These are phyloP conservation scores for Spathaspora girioi DNA, from an alignment of 805 yeast genomes.

Conservation along the genomic window DNA sequence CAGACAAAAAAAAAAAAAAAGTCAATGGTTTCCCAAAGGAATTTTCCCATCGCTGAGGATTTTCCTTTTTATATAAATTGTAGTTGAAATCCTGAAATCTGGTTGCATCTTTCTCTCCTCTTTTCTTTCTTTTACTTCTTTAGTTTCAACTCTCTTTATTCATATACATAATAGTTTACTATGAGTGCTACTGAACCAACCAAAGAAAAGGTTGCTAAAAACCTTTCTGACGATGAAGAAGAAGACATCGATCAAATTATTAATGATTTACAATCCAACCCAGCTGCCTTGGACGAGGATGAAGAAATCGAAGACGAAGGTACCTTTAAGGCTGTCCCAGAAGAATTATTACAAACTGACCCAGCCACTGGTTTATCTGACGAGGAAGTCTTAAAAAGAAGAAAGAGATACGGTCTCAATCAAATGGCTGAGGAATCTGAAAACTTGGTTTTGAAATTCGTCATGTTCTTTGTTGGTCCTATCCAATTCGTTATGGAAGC, in stretches of 20 bases:
- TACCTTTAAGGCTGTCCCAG: slow-evolving; percentile 72
- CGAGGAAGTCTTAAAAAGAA: slow-evolving; percentile 76
- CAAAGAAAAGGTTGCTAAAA: slow-evolving; percentile 48
- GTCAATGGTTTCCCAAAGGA: neutral
- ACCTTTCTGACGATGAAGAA: slow-evolving; percentile 51
- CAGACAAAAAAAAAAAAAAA: neutral
- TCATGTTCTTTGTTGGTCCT: slow-evolving; percentile 90
- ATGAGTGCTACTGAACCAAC: slow-evolving; percentile 51
- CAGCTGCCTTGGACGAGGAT: slow-evolving; percentile 50
- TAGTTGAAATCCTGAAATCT: neutral
- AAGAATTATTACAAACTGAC: slow-evolving; percentile 79
- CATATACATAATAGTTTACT: neutral
- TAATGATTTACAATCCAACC: slow-evolving; percentile 73
- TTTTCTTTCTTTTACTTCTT: slow-evolving; percentile 3
- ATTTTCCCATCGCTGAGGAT: neutral
- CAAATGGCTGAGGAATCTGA: slow-evolving; percentile 90
- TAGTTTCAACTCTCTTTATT: slow-evolving; percentile 2
- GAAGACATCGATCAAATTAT: slow-evolving; percentile 63
- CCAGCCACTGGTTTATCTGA: slow-evolving; percentile 71
- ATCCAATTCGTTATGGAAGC: slow-evolving; percentile 97
- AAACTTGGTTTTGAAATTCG: slow-evolving; percentile 72
- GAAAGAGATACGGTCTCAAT: slow-evolving; percentile 87
- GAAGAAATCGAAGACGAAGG: slow-evolving; percentile 41
- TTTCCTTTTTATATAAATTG: slow-evolving; percentile 1
- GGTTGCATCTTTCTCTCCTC: neutral